phyloP scores from a whole-genome alignment of 345 rosid genomes.

The Geranium rotundifolium region DNA sequence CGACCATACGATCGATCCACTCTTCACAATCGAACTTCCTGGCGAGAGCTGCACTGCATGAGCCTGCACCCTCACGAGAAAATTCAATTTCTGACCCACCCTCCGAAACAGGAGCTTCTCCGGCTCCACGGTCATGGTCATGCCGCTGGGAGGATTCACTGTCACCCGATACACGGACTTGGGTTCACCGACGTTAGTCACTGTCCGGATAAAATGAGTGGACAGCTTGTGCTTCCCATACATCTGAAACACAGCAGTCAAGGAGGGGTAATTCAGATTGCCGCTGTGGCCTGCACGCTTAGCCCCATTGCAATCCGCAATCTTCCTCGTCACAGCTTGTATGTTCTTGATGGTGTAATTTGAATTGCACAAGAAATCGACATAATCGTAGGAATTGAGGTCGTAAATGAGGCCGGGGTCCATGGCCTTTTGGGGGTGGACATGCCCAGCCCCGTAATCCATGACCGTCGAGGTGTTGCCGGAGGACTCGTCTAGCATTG shows the following conservation, averaged over 20 bases:
- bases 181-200: constrained; percentile 68
- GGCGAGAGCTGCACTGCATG: constrained; percentile 38
- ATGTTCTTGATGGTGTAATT: constrained; percentile 57
- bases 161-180: constrained; percentile 36
- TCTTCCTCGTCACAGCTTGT: constrained; percentile 48
- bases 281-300: constrained; percentile 60
- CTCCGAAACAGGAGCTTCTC: constrained; percentile 46
- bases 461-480: constrained; percentile 57
- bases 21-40: constrained; percentile 41
- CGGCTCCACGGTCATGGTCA: constrained; percentile 48
- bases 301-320: constrained; percentile 53
- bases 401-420: constrained; percentile 80
- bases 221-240: constrained; percentile 49
- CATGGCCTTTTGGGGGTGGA: constrained; percentile 83
- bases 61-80: constrained; percentile 44
- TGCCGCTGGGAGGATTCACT: constrained; percentile 53
- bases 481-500: constrained; percentile 67
- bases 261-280: constrained; percentile 72
- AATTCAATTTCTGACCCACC: constrained; percentile 63
- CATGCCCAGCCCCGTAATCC: constrained; percentile 79
- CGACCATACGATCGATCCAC: constrained; percentile 71
- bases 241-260: constrained; percentile 56
- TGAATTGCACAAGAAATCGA: constrained; percentile 67
- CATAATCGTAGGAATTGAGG: constrained; percentile 47
- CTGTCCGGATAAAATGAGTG: constrained; percentile 63